A percentile compares a stretch with the other conserved stretches of the same genome.
phyloP scores from a whole-genome alignment of 805 yeast genomes.

The Cyberlindnera euphorbiiphila region DNA sequence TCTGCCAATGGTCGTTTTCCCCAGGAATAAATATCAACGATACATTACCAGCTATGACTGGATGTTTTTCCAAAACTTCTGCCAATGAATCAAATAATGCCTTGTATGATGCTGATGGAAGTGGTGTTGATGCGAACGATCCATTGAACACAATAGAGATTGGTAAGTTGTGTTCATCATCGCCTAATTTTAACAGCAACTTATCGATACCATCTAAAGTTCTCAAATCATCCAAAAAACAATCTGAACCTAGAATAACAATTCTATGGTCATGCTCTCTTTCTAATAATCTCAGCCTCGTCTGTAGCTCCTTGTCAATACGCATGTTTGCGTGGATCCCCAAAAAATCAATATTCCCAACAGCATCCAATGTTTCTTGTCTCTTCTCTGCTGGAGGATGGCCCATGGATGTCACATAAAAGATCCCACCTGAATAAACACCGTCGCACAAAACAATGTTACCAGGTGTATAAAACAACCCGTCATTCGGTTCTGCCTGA shows the following conservation, averaged over 20 bases:
- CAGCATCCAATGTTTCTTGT: constrained; percentile 58
- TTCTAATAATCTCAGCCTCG: constrained; percentile 54
- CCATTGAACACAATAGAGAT: constrained; percentile 76
- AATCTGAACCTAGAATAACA: constrained; percentile 70
- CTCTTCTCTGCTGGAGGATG: constrained; percentile 90
- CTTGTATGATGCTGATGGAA: constrained; percentile 58
- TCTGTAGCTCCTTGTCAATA: constrained; percentile 56
- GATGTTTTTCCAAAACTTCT: constrained; percentile 53
- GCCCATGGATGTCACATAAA: constrained; percentile 70
- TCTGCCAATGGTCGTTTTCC: constrained; percentile 89
- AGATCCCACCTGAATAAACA: constrained; percentile 63
- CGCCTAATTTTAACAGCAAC: constrained; percentile 51
- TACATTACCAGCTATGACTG: constrained; percentile 46
- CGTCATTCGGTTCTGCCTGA: constrained; percentile 58
- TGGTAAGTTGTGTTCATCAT: constrained; percentile 49
- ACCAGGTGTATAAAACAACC: constrained; percentile 68
- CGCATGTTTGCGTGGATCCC: constrained; percentile 48
- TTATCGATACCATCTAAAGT: constrained; percentile 63
- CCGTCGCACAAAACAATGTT: constrained; percentile 83
- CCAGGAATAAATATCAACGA: constrained; percentile 82
- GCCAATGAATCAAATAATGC: constrained; percentile 73
- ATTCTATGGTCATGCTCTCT: constrained; percentile 56
- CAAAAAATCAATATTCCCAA: constrained; percentile 74
- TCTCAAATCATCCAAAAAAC: constrained; percentile 57
- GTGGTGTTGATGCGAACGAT: constrained; percentile 67